Percentiles rank a stretch among this genome's conserved stretches.
Evolutionary conservation across 2,329 filamentous ascomycete genomes (phyloP).

Genomic region (Cladosporium sp.): DNA sequence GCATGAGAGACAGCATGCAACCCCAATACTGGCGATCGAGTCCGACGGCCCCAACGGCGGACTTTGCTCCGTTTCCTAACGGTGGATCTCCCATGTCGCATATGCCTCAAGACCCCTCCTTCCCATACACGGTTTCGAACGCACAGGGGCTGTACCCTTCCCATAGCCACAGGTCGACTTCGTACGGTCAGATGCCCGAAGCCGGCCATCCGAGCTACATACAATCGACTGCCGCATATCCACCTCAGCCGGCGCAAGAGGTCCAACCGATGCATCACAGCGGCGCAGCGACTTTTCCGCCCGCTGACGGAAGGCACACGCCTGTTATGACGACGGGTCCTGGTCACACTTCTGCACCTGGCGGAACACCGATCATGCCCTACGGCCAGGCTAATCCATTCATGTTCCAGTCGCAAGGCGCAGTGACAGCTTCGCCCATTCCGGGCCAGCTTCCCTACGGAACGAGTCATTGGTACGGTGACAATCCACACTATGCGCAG

Average conservation of each 20-base stretch:
- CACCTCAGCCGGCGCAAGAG: slow-evolving; percentile 1
- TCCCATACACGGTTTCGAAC: neutral
- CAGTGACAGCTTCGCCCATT: slow-evolving; percentile 1
- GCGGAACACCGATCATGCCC: neutral
- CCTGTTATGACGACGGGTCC: neutral
- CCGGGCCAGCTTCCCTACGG: neutral
- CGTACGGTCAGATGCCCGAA: neutral
- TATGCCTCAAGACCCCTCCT: neutral
- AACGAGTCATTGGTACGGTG: slow-evolving; percentile 1
- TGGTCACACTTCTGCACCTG: neutral
- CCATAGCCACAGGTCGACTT: neutral
- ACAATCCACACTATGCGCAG: neutral
- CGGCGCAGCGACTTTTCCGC: neutral
- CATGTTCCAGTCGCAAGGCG: slow-evolving; percentile 7
- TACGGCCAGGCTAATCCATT: slow-evolving; percentile 1
- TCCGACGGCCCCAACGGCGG: neutral
- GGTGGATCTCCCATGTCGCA: neutral
- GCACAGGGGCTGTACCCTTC: neutral
- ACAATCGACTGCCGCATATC: neutral
- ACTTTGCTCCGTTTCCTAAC: slow-evolving; percentile 8
- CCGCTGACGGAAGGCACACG: neutral
- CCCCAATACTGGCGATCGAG: slow-evolving; percentile 8
- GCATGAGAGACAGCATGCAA: slow-evolving; percentile 9
- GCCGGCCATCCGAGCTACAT: neutral
- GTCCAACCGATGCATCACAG: neutral